Base-by-base conservation (phyloP, 1,284 basidiomycete genomes). In the Kalmanozyma brasiliensis region DNA sequence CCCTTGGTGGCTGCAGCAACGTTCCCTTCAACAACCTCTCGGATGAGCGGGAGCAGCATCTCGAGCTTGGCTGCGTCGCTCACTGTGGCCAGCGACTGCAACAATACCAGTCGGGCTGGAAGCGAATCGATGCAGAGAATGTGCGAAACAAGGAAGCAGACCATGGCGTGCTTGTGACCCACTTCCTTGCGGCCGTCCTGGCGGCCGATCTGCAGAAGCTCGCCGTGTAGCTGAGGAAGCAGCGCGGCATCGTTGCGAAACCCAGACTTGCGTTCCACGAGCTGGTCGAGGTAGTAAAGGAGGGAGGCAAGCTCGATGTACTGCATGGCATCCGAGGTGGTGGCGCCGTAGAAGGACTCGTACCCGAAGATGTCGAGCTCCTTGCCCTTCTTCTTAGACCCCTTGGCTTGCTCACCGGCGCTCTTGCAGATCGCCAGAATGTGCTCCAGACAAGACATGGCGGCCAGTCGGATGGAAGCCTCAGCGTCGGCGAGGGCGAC, bases 71-170 rank as follows among this genome's bases (percentile, higher is more conserved):
- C 85, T 38, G 84, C 79, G 78, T 90, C 89, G 8, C 87, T 84
- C n/a, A 93, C 86, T 9, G 84, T 84, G 40, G 85, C 84, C 8
- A 93, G 79, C 20, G 87, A 85, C 36, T 83, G 84, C 22, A 97
- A 84, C 1, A 97, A 82, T 8, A 84, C 82, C 13, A 87, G 80
- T 52, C 88, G 88, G 32, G 87, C 85, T 0, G 77, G 60, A 5
- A 86, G 80, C 7, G 87, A 81, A 4, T 85, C 83, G 77, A 91
- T 88, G 6, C 87, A 87, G 33, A 87, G 85, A 45, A 90, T 85
- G 81, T 98, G 95, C 2, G 94, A 95, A 14, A 92, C 83, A 1
- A 97, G 82, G 83, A 87, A 95, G 78, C 90, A 92, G 33, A 93
- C 79, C 42, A 94, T 84, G 11, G 88, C 87, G 62, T 89, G 87